Evolutionary conservation across 257 asterid genomes (phyloP), one percentile per base, ranked within the genome.

Genomic region (Nicotiana sylvestris): DNA sequence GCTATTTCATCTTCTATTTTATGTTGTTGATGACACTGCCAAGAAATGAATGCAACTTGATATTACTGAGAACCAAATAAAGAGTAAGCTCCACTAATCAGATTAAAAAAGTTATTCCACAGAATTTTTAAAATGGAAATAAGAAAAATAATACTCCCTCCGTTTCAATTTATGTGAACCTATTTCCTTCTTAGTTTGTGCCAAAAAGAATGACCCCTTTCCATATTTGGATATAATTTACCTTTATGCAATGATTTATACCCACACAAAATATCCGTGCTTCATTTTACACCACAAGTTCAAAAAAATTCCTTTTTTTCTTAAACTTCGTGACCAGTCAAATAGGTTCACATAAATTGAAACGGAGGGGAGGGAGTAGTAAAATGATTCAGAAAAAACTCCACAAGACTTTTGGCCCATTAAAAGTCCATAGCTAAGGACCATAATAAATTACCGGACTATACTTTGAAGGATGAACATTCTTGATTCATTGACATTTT

Each of bases 11-110:
- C 84, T 69, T 74, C 77, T 17, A 85, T 46, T 43, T 15, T 25
- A 0, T 49, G 85, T 1, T 29, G 82, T 72, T 87, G 86, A 61
- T 81, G 61, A 81, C 39, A 77, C 90, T 87, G 81, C 56, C 77
- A 83, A 35, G 58, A 82, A 74, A 74, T 51, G 64, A 74, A 51
- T 51, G 80, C 62, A 74, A 74, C 51, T 29, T 12, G 39, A 65
- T 49, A 74, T 74, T 49, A 51, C 46, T 27, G 80, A 74, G 80
- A 74, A 27, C 64, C 62, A 74, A 27, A 51, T 39, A 46, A 49
- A 65, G 49, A 27, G 37, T 55, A 51, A 56, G 5, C 46, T 32
- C 49, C 57, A 29, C 64, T 80, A 29, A 65, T 80, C 15, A 65
- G 58, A 53, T 16, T 39, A 12, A 46, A 74, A 49, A 27, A 3